Base-by-base conservation (phyloP, 2,329 filamentous ascomycete species). In the Nothomitra cinnamomea region DNA sequence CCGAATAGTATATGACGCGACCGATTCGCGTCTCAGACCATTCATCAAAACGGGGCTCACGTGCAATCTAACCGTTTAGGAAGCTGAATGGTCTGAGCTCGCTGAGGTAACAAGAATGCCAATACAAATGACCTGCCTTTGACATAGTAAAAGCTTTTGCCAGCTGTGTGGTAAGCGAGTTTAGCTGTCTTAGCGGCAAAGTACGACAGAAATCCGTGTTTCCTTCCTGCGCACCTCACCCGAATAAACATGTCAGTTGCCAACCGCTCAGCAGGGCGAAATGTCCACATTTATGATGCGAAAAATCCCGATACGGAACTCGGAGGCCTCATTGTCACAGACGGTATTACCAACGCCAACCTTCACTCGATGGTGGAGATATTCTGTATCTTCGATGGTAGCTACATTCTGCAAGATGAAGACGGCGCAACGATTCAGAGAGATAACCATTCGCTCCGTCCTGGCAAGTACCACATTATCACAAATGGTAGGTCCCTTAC, bases 281-380 rank as follows among this genome's bases (percentile, higher is more conserved):
- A 47, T 24, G n/a, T 47, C 22, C 42, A 47, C 22, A 47, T 47
- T 47, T 24, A 47, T 17, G 42, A 47, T 24, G 42, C 42, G 17
- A 19, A 24, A 24, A 17, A 47, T 24, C 42, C 42, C 47, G 17
- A 52, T n/a, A 24, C 22, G 17, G 48, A 8, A 38, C 7, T 51
- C 13, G 52, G 57, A 13, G 57, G 55, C 22, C 50, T 60, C 19
- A 53, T 58, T 24, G 51, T 60, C 22, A 57, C 58, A 15, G 57
- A 58, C 32, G 60, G 60, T 52, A 51, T 63, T 19, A 60, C 58
- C 15, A 60, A 61, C 48, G 51, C 51, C 15, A 61, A 61, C 53
- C 52, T 63, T 47, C 60, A 62, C 50, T 42, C 55, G 19, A 62
- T 61, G 59, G 50, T 62, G n/a, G 57, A 62, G 38, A 58, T 62